phyloP scores from a whole-genome alignment of 805 yeast species.

The Yarrowia deformans region DNA sequence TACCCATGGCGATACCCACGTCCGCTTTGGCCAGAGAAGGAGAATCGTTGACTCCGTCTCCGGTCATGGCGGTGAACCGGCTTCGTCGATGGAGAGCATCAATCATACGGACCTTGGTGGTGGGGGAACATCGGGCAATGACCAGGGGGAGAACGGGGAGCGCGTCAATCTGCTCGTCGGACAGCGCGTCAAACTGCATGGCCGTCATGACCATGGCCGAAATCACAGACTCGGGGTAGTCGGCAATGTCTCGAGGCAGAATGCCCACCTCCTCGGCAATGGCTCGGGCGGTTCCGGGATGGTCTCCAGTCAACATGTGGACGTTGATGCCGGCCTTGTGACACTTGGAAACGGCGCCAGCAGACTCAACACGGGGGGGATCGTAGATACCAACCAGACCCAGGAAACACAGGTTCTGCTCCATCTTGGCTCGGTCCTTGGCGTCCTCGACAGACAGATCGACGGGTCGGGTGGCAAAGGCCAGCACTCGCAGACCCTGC shows the following conservation, averaged over 20 bases:
- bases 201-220: constrained; percentile 80
- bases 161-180: constrained; percentile 65
- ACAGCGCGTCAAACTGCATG: constrained; percentile 66
- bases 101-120: constrained; percentile 80
- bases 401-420: constrained; percentile 61
- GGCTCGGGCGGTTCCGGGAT: constrained; percentile 77
- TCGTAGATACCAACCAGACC: constrained; percentile 82
- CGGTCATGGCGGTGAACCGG: constrained; percentile 79
- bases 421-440: constrained; percentile 52
- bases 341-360: constrained; percentile 67
- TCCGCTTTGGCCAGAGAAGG: constrained; percentile 79
- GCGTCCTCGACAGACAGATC: constrained; percentile 45
- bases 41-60: constrained; percentile 84
- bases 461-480: constrained; percentile 62
- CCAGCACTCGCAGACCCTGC: constrained; percentile 75
- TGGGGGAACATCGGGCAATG: constrained; percentile 84
- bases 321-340: constrained; percentile 80
- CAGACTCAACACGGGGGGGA: constrained; percentile 77
- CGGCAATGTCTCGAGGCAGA: constrained; percentile 65
- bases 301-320: constrained; percentile 85
- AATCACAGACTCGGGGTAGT: constrained; percentile 61
- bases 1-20: constrained; percentile 86
- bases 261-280: constrained; percentile 85
- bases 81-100: constrained; percentile 73
- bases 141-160: constrained; percentile 75